Evolutionary conservation across 108 stramenopile species (phyloP), one percentile per base, ranked within the genome.

Genomic region (Pseudonitzschia multistriata): DNA sequence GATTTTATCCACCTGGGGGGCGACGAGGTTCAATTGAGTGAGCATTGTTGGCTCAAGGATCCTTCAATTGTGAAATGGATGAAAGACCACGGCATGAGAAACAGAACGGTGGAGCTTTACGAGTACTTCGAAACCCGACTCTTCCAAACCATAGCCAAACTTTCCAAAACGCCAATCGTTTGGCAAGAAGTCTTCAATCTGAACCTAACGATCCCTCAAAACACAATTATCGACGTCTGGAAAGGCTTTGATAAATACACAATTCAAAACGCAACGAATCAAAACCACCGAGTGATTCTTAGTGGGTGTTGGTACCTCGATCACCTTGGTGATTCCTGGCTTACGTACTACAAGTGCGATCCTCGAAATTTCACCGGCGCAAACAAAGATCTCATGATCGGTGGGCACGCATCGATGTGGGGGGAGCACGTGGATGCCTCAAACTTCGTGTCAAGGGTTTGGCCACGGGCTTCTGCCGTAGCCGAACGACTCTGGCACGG

Each of bases 381-480:
- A 15, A 33, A 47, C 71, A 19, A 27, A 15, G 55, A 80, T 19
- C 72, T 79, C 7, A 67, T 88, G 50, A 67, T 92, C 15, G 91
- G 91, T 10, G 91, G 91, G 5, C 81, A 88, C 57, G 90, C 85
- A 0, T 63, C 59, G 37, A 84, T 89, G 88, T 89, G 88, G 88
- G 83, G 81, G 30, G 91, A 92, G 66, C 78, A 74, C 35, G 86
- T 83, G n/a, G 86, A 88, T 64, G 42, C 68, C 7, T 73, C 73
- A 22, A 82, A 87, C 71, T 68, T 88, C 42, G 50, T 69, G 6
- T 62, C 61, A 19, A 73, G 81, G 5, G 76, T 88, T 13, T 92
- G 86, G 85, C 88, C 91, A 11, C 63, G 85, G 11, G 67, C 73
- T 10, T 83, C 83, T 0, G 85, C 86, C 3, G 77, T 82, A 13